Percentiles rank a stretch among this genome's conserved stretches.
Conservation (phyloP, 2,329 filamentous ascomycete genomes). For the Alternaria tenuissima region DNA sequence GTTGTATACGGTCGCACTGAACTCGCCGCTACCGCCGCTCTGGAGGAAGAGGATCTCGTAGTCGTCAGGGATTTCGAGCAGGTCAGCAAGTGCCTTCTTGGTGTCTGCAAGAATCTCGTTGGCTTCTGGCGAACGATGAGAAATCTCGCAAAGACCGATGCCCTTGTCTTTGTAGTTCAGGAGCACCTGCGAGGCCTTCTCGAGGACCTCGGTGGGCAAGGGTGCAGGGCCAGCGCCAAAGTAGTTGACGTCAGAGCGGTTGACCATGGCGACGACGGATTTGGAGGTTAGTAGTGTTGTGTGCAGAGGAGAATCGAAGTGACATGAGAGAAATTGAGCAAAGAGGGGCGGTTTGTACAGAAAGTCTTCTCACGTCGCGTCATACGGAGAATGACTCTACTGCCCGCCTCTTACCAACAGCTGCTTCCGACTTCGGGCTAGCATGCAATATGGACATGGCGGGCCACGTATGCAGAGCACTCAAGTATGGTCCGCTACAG, state of each 20-base stretch:
- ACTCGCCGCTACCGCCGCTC: conserved; percentile 84
- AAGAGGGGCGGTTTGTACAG: conserved; percentile 13
- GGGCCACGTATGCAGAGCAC: conserved; percentile 1
- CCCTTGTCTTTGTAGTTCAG: conserved; percentile 83
- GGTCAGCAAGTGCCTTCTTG: conserved; percentile 74
- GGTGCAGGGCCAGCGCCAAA: conserved; percentile 92
- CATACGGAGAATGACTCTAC: conserved; percentile 43
- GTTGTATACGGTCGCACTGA: conserved; percentile 85
- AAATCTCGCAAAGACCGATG: conserved; percentile 87
- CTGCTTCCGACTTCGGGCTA: conserved; percentile 35
- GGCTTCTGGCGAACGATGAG: conserved; percentile 83
- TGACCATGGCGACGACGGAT: conserved; percentile 64
- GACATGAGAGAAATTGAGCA: conserved; percentile 8
- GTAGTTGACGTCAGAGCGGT: conserved; percentile 78
- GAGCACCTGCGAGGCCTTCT: conserved; percentile 77
- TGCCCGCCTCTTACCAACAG: conserved; percentile 14
- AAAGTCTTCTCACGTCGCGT: conserved; percentile 34
- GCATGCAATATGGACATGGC: conserved; percentile 12
- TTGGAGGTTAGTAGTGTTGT: conserved; percentile 4
- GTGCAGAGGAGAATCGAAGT: conserved; percentile 1
- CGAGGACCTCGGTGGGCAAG: conserved; percentile 81
- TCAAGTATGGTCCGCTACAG: neutral
- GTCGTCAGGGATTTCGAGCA: conserved; percentile 82
- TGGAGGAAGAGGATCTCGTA: conserved; percentile 93
- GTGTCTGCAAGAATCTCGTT: conserved; percentile 79